These are phyloP conservation scores for Phytopythium helicoides DNA, from an alignment of 352 stramenopile species.

Conservation along the genomic window DNA sequence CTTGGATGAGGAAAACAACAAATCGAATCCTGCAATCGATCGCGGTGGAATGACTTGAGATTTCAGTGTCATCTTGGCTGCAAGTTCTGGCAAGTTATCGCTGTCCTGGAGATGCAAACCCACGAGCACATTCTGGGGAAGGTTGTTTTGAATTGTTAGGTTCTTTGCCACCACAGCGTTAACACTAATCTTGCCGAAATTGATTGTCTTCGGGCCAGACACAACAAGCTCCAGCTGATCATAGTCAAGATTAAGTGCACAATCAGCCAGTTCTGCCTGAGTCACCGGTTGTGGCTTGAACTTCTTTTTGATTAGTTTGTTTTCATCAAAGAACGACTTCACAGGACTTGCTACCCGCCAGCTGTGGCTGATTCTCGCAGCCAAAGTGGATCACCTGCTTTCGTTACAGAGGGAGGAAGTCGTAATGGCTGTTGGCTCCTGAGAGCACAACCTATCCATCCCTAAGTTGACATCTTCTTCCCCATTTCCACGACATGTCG, in stretches of 20 bases:
- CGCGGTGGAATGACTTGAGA: slow-evolving; percentile 87
- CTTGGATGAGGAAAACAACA: slow-evolving; percentile 72
- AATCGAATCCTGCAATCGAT: slow-evolving; percentile 85
- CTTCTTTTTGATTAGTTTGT: slow-evolving; percentile 91
- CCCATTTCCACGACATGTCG: slow-evolving; percentile 37
- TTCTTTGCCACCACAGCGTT: slow-evolving; percentile 76
- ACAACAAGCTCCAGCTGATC: slow-evolving; percentile 73
- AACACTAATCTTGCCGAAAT: slow-evolving; percentile 92
- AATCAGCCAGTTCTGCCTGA: slow-evolving; percentile 90
- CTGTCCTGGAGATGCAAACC: slow-evolving; percentile 35
- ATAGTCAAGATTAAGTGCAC: slow-evolving; percentile 54
- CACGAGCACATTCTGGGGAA: slow-evolving; percentile 83
- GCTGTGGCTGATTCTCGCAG: slow-evolving; percentile 22
- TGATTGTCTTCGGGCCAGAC: slow-evolving; percentile 79
- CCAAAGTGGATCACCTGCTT: slow-evolving; percentile 66
- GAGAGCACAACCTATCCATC: slow-evolving; percentile 32
- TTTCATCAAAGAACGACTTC: slow-evolving; percentile 75
- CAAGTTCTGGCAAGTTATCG: slow-evolving; percentile 54
- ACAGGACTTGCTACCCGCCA: slow-evolving; percentile 31
- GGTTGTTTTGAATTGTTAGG: slow-evolving; percentile 88
- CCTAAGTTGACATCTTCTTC: slow-evolving; percentile 51
- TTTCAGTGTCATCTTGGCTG: slow-evolving; percentile 44
- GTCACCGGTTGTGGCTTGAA: slow-evolving; percentile 88
- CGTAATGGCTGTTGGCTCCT: slow-evolving; percentile 41
- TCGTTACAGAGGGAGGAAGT: slow-evolving; percentile 36